phyloP scores from a whole-genome alignment of 129 eudicot genomes.

The Chrysanthemum lavandulifolium region DNA sequence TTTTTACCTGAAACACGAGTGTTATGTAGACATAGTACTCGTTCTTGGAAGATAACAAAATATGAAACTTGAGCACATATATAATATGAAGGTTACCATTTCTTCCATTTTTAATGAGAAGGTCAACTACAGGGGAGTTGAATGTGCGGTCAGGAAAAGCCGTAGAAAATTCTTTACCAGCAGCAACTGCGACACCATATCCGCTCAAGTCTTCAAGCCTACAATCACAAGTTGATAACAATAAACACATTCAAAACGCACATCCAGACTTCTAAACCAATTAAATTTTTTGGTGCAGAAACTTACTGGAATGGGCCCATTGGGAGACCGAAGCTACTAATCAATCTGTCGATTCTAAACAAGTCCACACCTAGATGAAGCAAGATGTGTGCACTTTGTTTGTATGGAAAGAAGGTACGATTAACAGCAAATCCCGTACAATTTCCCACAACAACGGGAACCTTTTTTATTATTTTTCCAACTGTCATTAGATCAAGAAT shows the following conservation, averaged over 20 bases:
- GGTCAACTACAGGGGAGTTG: slow-evolving; percentile 55
- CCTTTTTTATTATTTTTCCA: slow-evolving; percentile 76
- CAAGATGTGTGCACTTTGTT: slow-evolving; percentile 73
- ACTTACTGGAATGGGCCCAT: slow-evolving; percentile 96
- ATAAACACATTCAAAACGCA: background rate
- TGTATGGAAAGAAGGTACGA: slow-evolving; percentile 80
- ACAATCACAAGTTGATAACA: slow-evolving; percentile 20
- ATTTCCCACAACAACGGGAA: slow-evolving; percentile 88
- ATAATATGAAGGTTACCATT: slow-evolving; percentile 52
- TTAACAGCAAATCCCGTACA: slow-evolving; percentile 92
- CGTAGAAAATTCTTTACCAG: slow-evolving; percentile 44
- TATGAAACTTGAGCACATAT: background rate
- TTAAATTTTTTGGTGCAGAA: background rate
- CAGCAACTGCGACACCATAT: slow-evolving; percentile 77
- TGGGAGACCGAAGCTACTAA: slow-evolving; percentile 77
- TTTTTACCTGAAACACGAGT: slow-evolving; percentile 56
- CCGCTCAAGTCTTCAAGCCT: slow-evolving; percentile 94
- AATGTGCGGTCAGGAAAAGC: slow-evolving; percentile 77
- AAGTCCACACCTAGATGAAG: slow-evolving; percentile 80
- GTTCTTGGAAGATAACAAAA: slow-evolving; percentile 1
- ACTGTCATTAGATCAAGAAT: slow-evolving; percentile 87
- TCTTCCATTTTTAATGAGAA: slow-evolving; percentile 71
- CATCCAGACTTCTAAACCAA: background rate
- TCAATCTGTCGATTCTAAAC: slow-evolving; percentile 78
- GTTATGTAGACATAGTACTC: slow-evolving; percentile 5